These are phyloP conservation scores for Glycine latifolia DNA, from an alignment of 306 rosid genomes.

Conservation along the genomic window DNA sequence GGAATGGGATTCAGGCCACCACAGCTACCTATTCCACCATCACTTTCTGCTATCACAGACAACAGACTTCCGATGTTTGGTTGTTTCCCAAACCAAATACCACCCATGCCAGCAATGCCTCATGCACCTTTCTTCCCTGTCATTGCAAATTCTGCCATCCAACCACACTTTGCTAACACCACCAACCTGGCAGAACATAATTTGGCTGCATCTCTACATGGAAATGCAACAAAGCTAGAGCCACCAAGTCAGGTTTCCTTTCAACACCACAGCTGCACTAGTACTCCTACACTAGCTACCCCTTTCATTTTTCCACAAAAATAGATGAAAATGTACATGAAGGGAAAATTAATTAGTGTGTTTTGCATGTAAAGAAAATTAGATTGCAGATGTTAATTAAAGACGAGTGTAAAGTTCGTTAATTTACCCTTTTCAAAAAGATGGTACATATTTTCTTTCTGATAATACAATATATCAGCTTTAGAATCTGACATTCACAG, in stretches of 20 bases:
- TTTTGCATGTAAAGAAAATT: background rate
- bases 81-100: conserved; percentile 52
- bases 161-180: background rate
- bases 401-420: conserved; percentile 11
- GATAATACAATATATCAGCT: background rate
- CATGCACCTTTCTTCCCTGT: conserved; percentile 46
- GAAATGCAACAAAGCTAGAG: conserved; percentile 6
- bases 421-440: background rate
- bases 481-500: conserved; percentile 12
- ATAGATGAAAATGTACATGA: background rate
- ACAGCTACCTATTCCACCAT: conserved; percentile 50
- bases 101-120: conserved; percentile 33
- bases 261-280: background rate
- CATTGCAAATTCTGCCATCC: conserved; percentile 43
- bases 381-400: background rate
- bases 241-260: conserved; percentile 23
- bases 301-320: conserved; percentile 32
- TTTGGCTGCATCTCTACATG: background rate
- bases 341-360: conserved; percentile 4
- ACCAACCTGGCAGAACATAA: conserved; percentile 21
- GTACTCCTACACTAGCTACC: background rate
- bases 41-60: conserved; percentile 35
- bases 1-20: conserved; percentile 52
- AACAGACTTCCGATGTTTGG: conserved; percentile 50
- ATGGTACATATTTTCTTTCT: background rate